Percentiles rank a stretch among this genome's conserved stretches.
Evolutionary conservation across 2,329 filamentous ascomycete genomes (phyloP).

Genomic region (Neocatenulostroma microsporum): DNA sequence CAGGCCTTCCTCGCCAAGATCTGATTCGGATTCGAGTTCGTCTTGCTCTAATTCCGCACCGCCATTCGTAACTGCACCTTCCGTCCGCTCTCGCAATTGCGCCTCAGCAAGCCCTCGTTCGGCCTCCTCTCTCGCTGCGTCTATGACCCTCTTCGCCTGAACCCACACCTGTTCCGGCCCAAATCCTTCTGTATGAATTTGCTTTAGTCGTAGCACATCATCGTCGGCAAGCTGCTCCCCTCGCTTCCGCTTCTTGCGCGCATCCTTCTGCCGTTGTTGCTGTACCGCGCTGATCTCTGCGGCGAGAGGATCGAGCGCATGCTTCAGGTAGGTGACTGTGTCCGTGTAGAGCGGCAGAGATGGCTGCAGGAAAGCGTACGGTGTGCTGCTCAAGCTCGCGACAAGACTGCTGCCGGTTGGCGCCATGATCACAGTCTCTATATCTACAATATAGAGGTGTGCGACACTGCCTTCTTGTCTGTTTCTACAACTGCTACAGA

Average conservation of each 20-base stretch:
- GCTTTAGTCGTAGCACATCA: constrained; percentile 65
- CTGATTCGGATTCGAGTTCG: too few relatives aligned
- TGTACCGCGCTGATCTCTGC: constrained; percentile 66
- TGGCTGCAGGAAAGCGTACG: constrained; percentile 72
- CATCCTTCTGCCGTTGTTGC: constrained; percentile 56
- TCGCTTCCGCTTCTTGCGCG: constrained; percentile 70
- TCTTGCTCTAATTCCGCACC: constrained; percentile 29
- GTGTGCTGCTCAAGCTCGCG: too few relatives aligned
- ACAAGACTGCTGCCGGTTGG: too few relatives aligned
- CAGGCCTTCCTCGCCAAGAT: constrained; percentile 27
- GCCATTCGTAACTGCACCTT: too few relatives aligned
- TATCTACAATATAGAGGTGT: too few relatives aligned
- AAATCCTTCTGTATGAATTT: constrained; percentile 80
- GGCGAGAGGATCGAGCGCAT: constrained; percentile 70
- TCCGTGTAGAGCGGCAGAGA: constrained; percentile 57
- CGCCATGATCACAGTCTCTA: too few relatives aligned
- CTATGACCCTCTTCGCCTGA: constrained; percentile 77
- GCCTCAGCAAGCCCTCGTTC: constrained; percentile 37
- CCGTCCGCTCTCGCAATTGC: constrained; percentile 17
- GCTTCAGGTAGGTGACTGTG: constrained; percentile 68
- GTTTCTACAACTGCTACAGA: too few relatives aligned
- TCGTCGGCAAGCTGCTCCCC: constrained; percentile 40
- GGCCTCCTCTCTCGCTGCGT: constrained; percentile 51
- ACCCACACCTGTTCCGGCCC: constrained; percentile 88
- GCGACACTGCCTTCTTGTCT: too few relatives aligned